Conservation (phyloP, 2,329 filamentous ascomycete genomes). For the Zasmidium cellare region DNA sequence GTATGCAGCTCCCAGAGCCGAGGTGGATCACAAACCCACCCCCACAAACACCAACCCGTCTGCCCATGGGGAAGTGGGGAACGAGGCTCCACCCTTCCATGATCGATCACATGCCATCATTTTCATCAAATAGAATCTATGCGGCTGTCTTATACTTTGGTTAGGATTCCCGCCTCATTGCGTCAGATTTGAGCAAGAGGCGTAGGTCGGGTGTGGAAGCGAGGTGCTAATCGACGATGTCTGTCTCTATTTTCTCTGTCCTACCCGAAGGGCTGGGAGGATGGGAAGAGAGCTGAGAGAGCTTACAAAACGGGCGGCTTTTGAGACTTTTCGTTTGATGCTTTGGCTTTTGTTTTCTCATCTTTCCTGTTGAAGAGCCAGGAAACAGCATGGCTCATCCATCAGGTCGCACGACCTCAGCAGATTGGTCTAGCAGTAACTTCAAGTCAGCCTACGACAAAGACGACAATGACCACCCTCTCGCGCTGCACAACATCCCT, state of each 20-base stretch:
- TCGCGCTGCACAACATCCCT: neutral
- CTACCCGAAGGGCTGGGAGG: no score
- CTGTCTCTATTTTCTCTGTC: no score
- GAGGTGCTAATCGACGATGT: no score
- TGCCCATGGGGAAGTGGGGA: neutral
- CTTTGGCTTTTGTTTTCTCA: no score
- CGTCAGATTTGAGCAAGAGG: neutral
- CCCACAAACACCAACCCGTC: neutral
- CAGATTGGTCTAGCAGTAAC: neutral
- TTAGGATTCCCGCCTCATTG: neutral
- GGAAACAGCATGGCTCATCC: neutral
- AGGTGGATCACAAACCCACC: neutral
- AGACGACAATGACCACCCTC: neutral
- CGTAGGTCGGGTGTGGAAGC: no score
- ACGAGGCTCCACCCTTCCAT: neutral
- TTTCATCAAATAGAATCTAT: neutral
- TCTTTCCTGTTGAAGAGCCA: no score
- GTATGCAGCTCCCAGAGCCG: no score
- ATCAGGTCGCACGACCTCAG: neutral
- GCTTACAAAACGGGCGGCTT: no score
- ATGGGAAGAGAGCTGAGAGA: no score
- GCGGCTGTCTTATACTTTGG: neutral
- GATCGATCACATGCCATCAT: neutral
- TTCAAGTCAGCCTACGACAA: neutral
- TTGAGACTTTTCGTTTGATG: no score